These are phyloP conservation scores for Albugo laibachii DNA, from an alignment of 352 stramenopile genomes.

Conservation along the genomic window DNA sequence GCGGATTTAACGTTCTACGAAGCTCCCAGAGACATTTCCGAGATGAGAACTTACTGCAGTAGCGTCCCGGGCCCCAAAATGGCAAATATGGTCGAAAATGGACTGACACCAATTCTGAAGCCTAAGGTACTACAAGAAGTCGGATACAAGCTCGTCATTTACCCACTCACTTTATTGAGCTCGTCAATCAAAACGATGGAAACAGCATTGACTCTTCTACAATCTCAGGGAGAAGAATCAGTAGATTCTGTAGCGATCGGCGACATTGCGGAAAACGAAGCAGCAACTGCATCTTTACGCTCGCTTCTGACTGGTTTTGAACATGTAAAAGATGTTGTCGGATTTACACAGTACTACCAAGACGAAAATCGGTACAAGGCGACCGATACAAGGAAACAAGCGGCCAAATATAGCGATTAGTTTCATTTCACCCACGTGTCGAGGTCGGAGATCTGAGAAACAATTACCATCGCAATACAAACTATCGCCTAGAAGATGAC, in stretches of 20 bases:
- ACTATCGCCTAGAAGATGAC: too few species aligned
- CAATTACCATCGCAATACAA: too few species aligned
- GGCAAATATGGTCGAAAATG: constrained; percentile 78
- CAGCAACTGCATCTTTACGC: constrained; percentile 34
- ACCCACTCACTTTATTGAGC: constrained; percentile 86
- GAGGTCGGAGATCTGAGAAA: too few species aligned
- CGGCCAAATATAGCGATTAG: too few species aligned
- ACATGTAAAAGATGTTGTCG: constrained; percentile 84
- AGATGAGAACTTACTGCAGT: constrained; percentile 84
- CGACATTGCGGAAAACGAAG: neutral
- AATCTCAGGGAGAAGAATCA: constrained; percentile 22
- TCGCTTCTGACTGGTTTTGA: constrained; percentile 78
- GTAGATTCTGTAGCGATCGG: too few species aligned
- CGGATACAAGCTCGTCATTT: constrained; percentile 86
- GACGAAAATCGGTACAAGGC: constrained; percentile 32
- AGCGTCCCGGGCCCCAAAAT: constrained; percentile 84
- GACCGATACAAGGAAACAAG: neutral
- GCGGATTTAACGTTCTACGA: constrained; percentile 94
- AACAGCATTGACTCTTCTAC: constrained; percentile 63
- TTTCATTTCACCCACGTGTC: too few species aligned
- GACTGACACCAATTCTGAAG: constrained; percentile 81
- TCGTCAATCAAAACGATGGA: constrained; percentile 87
- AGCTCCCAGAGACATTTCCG: constrained; percentile 70
- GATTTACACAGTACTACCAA: constrained; percentile 83
- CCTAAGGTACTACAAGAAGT: constrained; percentile 76